Evolutionary conservation across 2,329 filamentous ascomycete genomes (phyloP).

Genomic region (Diaporthe amygdali): DNA sequence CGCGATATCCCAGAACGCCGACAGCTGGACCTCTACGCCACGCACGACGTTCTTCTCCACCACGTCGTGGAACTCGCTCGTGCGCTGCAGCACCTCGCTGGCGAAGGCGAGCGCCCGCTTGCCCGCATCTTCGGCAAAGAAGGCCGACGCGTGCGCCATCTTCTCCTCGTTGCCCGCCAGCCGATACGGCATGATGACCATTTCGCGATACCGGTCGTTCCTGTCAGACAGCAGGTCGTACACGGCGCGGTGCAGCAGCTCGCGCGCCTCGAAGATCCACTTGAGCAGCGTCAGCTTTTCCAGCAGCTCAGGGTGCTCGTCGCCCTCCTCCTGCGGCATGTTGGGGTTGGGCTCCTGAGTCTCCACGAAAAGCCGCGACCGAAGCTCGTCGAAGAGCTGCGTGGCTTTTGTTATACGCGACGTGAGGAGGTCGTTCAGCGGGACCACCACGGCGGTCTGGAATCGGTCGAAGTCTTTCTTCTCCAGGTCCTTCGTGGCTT

Average conservation of each 20-base stretch:
- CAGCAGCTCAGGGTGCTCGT: slow-evolving; percentile 90
- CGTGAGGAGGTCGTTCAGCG: slow-evolving; percentile 80
- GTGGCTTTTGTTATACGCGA: slow-evolving; percentile 76
- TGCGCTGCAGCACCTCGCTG: slow-evolving; percentile 73
- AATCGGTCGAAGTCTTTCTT: slow-evolving; percentile 86
- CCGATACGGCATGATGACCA: slow-evolving; percentile 82
- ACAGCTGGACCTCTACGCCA: slow-evolving; percentile 89
- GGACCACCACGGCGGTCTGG: slow-evolving; percentile 81
- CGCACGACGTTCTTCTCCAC: slow-evolving; percentile 85
- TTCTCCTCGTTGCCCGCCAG: slow-evolving; percentile 80
- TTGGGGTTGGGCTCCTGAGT: slow-evolving; percentile 74
- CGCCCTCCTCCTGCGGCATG: slow-evolving; percentile 90
- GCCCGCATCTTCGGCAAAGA: slow-evolving; percentile 80
- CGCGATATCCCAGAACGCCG: slow-evolving; percentile 97
- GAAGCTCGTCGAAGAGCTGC: slow-evolving; percentile 77
- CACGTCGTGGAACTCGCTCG: slow-evolving; percentile 76
- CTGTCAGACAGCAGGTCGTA: slow-evolving; percentile 86
- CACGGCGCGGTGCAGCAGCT: slow-evolving; percentile 81
- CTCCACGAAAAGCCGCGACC: slow-evolving; percentile 74
- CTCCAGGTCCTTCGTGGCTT: slow-evolving; percentile 72
- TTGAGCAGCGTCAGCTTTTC: slow-evolving; percentile 95
- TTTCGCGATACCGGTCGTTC: slow-evolving; percentile 83
- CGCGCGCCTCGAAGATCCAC: slow-evolving; percentile 96
- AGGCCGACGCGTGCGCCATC: slow-evolving; percentile 75
- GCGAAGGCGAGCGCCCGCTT: slow-evolving; percentile 76